These are phyloP conservation scores for Glycine tomentella DNA, from an alignment of 306 rosid species.

Conservation along the genomic window DNA sequence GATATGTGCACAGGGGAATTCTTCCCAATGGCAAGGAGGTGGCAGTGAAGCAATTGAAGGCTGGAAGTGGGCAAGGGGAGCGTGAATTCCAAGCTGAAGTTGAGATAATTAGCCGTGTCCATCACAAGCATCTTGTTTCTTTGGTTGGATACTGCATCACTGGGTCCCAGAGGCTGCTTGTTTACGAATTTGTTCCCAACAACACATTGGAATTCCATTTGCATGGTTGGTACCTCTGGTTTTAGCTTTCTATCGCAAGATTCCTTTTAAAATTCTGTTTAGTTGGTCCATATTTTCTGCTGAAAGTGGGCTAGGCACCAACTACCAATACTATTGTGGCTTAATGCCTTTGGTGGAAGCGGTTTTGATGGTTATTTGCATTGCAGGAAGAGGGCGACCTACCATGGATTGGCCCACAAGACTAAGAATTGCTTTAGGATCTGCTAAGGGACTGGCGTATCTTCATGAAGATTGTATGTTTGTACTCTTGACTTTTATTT, in stretches of 20 bases:
- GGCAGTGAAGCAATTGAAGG: constrained; percentile 92
- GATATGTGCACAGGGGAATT: constrained; percentile 89
- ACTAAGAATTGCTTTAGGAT: constrained; percentile 80
- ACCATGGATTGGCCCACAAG: constrained; percentile 95
- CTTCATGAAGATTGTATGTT: constrained; percentile 97
- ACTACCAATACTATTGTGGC: background rate
- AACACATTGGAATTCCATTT: constrained; percentile 91
- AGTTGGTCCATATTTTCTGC: constrained; percentile 37
- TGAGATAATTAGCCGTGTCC: constrained; percentile 96
- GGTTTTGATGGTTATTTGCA: constrained; percentile 43
- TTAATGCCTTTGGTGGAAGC: constrained; percentile 22
- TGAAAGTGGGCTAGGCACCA: constrained; percentile 26
- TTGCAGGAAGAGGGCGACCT: constrained; percentile 85
- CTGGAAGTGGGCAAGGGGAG: constrained; percentile 98
- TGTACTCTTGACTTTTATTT: constrained; percentile 21
- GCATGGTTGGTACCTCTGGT: constrained; percentile 63
- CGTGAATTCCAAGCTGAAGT: constrained; percentile 98
- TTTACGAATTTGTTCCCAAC: constrained; percentile 90
- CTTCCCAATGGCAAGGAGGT: constrained; percentile 97
- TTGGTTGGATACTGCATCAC: constrained; percentile 92
- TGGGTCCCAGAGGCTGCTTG: constrained; percentile 83
- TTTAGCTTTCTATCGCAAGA: constrained; percentile 14
- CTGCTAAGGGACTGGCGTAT: constrained; percentile 96
- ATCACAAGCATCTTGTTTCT: constrained; percentile 95
- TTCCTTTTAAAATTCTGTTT: constrained; percentile 6